A percentile compares a stretch with the other conserved stretches of the same genome.
These are phyloP conservation scores for Colletotrichum spaethianum DNA, from an alignment of 2,329 filamentous ascomycete genomes.

Conservation along the genomic window DNA sequence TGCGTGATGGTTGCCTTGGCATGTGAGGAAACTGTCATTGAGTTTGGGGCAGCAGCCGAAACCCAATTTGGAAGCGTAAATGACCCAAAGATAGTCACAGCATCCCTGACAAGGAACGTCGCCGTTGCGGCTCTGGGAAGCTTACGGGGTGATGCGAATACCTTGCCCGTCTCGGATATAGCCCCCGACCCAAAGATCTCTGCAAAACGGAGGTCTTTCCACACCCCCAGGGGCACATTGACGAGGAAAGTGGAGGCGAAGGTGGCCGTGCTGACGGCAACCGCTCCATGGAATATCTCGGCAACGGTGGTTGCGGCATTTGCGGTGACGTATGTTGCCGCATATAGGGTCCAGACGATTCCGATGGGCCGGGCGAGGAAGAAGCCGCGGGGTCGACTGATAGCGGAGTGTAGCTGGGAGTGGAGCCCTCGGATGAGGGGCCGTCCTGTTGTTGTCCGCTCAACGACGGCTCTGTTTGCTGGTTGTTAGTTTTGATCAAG, in stretches of 20 bases:
- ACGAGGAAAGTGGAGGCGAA: slow-evolving; percentile 47
- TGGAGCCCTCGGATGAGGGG: slow-evolving; percentile 38
- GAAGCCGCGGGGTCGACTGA: slow-evolving; percentile 46
- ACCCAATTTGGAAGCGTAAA: slow-evolving; percentile 49
- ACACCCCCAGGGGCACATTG: slow-evolving; percentile 51
- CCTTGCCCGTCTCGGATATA: slow-evolving; percentile 11
- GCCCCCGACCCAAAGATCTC: slow-evolving; percentile 46
- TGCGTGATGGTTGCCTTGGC: slow-evolving; percentile 48
- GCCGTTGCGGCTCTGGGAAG: slow-evolving; percentile 46
- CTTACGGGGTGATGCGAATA: slow-evolving; percentile 30
- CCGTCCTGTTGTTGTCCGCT: slow-evolving; percentile 35
- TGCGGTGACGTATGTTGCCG: slow-evolving; percentile 48
- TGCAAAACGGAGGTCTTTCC: slow-evolving; percentile 50
- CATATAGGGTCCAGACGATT: slow-evolving; percentile 49
- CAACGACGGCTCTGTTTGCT: slow-evolving; percentile 41
- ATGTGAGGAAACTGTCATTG: slow-evolving; percentile 44
- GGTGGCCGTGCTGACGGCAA: slow-evolving; percentile 44
- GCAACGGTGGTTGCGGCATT: slow-evolving; percentile 48
- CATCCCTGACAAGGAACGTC: slow-evolving; percentile 49
- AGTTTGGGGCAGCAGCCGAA: slow-evolving; percentile 46
- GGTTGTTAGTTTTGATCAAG: slow-evolving; percentile 1
- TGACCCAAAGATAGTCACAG: slow-evolving; percentile 51
- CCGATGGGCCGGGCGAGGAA: slow-evolving; percentile 46
- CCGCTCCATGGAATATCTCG: slow-evolving; percentile 44
- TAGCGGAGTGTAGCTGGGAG: slow-evolving; percentile 16